These are phyloP conservation scores for Coemansia umbellata DNA, from an alignment of 192 early-diverging fungal species.

Conservation along the genomic window DNA sequence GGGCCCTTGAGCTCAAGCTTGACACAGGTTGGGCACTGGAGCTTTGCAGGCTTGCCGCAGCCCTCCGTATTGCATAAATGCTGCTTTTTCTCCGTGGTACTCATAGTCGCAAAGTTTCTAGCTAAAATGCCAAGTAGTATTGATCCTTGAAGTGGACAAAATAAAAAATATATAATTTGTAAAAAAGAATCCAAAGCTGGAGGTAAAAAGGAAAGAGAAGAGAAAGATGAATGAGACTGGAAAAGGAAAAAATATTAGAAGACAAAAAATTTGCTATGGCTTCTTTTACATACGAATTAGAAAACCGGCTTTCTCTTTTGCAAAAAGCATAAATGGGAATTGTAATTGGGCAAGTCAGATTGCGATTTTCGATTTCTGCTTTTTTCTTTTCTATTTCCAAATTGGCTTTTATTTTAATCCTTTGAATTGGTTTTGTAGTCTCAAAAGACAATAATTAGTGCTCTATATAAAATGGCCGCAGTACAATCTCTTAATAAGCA, in stretches of 20 bases:
- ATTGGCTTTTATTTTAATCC: no score
- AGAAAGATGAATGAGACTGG: not conserved
- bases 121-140: no score
- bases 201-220: conserved; percentile 5
- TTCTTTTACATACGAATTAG: no score
- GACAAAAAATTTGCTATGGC: not conserved
- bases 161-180: conserved; percentile 4
- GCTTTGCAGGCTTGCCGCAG: conserved; percentile 62
- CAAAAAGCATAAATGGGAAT: no score
- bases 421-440: no score
- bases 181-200: no score
- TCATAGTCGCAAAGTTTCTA: conserved; percentile 6
- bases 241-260: not conserved
- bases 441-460: no score
- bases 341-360: no score
- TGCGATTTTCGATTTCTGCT: no score
- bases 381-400: no score
- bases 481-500: conserved; percentile 7
- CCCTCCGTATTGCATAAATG: conserved; percentile 47
- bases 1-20: conserved; percentile 57
- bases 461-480: conserved; percentile 1
- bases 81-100: conserved; percentile 2
- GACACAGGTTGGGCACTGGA: conserved; percentile 81
- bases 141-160: not conserved
- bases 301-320: no score